Evolutionary conservation across 1,284 basidiomycete species (phyloP), one percentile per base, ranked within the genome.

Genomic region (Vanrija sp.): DNA sequence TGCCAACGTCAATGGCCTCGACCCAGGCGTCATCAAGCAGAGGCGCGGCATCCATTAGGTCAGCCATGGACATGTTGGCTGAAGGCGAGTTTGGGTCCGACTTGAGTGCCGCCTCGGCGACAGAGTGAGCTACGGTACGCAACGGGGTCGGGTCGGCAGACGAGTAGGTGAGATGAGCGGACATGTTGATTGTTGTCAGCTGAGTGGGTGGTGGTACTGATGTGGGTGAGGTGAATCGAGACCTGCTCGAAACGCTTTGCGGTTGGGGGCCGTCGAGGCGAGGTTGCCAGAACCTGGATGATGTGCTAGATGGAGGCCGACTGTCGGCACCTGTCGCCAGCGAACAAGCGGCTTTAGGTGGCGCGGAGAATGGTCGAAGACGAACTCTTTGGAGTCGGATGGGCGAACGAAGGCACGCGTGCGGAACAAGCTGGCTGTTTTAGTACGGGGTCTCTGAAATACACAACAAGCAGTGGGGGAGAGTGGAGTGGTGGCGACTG

Each of bases 41-140:
- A 2, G 49, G 21, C 5, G 49, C 34, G 8, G 57, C 43, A 18
- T 52, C 51, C 52, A 55, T 55, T 19, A 59, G 46, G 5, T 42
- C 40, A 7, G 44, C 14, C 51, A 52, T 58, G 16, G 52, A 51
- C 38, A 38, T 26, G 52, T 46, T 51, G 56, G 67, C 61, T 14
- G 65, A 64, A 10, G 73, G 73, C 26, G 71, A 73, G 60, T 67
- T 68, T 48, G 73, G 71, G 48, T 66, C 66, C 8, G 70, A 58
- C 53, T 70, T 61, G 18, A 75, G 65, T 4, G 71, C 71, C 10
- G 73, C 69, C 54, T 75, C 73, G 3, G 73, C 73, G 18, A 75
- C 71, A 2, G 67, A 69, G 54, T 66, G 69, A 1, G 73, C 73
- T 39, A 75, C 63, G 26, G 26, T 26, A 25, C 43, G 48, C 6